Evolutionary conservation across 805 yeast species (phyloP), one percentile per base, ranked within the genome.

Genomic region (Lachancea dasiensis): DNA sequence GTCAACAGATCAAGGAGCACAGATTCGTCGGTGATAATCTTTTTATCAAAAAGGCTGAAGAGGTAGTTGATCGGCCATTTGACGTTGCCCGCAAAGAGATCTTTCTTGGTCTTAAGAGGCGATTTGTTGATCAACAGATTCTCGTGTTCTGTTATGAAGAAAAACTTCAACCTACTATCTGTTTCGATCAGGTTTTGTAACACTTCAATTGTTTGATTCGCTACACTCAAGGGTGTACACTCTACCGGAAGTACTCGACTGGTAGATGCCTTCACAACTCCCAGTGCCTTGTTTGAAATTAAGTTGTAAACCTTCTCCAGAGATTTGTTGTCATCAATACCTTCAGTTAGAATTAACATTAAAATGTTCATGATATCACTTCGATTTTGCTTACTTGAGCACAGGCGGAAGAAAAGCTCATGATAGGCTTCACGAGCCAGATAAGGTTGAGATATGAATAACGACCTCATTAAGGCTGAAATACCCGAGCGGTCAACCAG

Each of bases 101-200:
- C 63, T 44, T 56, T 70, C 46, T 50, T 63, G 34, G 25, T 44
- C 49, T 66, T 67, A 6, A 54, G 44, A 5, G 52, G 38, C 11
- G 63, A 39, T 36, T 65, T 67, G 40, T 63, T 66, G 20, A 60
- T 44, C 34, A 70, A 53, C 8, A 72, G 49, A 23, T 53, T 62
- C 19, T 80, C 87, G 53, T 86, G 95, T 46, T 86, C 95, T 5
- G 82, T 76, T 42, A 89, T 63, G 58, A 89, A 80, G 51, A 78
- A 86, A 51, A 77, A 76, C 45, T 92, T 71, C 54, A 84, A 66
- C 43, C 79, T 83, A 7, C 71, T 67, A 45, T 79, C 83, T 23
- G 75, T 67, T 40, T 81, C 86, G 35, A 87, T 67, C 33, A 87
- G 64, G 48, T 72, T 77, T 45, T 81, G 85, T 13, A 87, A 62